Conservation (phyloP, 805 yeast genomes). For the Phaffomyces thermotolerans region DNA sequence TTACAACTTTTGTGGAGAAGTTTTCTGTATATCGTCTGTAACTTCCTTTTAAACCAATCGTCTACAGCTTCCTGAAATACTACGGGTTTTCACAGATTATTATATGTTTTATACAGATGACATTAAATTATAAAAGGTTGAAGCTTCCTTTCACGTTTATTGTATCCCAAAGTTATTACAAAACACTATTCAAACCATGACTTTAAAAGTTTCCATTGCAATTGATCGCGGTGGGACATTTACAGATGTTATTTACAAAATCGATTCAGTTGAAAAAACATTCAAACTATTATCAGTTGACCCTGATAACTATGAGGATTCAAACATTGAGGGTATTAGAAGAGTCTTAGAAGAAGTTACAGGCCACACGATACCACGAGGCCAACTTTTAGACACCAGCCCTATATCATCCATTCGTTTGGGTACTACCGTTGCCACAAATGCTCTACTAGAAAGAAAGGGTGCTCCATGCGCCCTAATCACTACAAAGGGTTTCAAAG, state of each 20-base stretch:
- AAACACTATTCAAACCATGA: conserved; percentile 2
- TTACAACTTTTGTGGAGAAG: not conserved
- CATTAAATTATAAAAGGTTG: not conserved
- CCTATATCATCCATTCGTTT: conserved; percentile 35
- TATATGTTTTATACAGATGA: no score
- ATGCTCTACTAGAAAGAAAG: conserved; percentile 45
- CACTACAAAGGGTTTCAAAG: conserved; percentile 46
- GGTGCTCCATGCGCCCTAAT: conserved; percentile 42
- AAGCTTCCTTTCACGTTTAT: not conserved
- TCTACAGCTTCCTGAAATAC: no score
- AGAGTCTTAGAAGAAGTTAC: conserved; percentile 35
- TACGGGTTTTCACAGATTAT: no score
- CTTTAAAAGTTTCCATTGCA: conserved; percentile 11
- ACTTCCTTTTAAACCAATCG: no score
- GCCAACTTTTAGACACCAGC: conserved; percentile 27
- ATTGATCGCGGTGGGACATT: conserved; percentile 37
- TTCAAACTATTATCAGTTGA: conserved; percentile 43
- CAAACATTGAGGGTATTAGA: conserved; percentile 46
- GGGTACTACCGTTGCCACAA: conserved; percentile 49
- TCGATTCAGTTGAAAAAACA: conserved; percentile 32
- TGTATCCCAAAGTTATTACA: not conserved
- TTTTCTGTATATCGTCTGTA: no score
- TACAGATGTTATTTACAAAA: conserved; percentile 39
- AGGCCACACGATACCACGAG: conserved; percentile 27
- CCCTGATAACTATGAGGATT: conserved; percentile 40